Base-by-base conservation (phyloP, 1,284 basidiomycete genomes). In the Ganoderma lucidum region DNA sequence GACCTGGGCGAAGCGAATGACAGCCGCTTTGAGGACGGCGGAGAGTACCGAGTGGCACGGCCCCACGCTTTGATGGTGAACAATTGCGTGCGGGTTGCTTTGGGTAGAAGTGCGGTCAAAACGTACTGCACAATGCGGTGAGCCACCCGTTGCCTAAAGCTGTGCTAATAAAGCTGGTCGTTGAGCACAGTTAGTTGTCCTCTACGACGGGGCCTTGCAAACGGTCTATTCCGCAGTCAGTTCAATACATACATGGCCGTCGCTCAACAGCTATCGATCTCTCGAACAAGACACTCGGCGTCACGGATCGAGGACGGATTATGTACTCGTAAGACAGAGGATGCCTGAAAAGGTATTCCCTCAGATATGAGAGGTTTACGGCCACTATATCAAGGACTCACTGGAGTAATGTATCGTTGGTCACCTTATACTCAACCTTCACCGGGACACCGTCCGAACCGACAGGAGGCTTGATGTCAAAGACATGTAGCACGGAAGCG, bases 401-500 rank as follows among this genome's bases (percentile, higher is more conserved):
- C 55, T 32, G 35, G 3, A 37, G 30, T 6, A 58, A 8, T 2
- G 32, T 37, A 32, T 58, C 55, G 17, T 32, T 58, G 32, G 37
- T 56, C 9, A 56, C 37, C 19, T 44, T 28, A 14, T 41, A n/a
- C 44, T 62, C 53, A 32, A 51, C 6, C 37, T 23, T 6, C 48
- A 66, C n/a, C 15, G 60, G 65, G 6, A n/a, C 30, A 2, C 65
- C 65, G 10, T 62, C 12, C 15, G 45, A 48, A 23, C 56, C 65
- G 17, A 39, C 32, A 19, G 56, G 48, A 19, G 65, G 60, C 8
- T 56, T 32, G 51, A 66, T 62, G 35, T 62, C 48, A 32, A 61
- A 61, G 28, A 61, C 63, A 48, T 68, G 58, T 17, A 68, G 14
- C 17, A 68, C 32, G 19, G 63, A 68, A 6, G 67, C 62, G 15